These are phyloP conservation scores for Eragrostis nindensis DNA, from an alignment of 176 grass and related monocot species.

Conservation along the genomic window DNA sequence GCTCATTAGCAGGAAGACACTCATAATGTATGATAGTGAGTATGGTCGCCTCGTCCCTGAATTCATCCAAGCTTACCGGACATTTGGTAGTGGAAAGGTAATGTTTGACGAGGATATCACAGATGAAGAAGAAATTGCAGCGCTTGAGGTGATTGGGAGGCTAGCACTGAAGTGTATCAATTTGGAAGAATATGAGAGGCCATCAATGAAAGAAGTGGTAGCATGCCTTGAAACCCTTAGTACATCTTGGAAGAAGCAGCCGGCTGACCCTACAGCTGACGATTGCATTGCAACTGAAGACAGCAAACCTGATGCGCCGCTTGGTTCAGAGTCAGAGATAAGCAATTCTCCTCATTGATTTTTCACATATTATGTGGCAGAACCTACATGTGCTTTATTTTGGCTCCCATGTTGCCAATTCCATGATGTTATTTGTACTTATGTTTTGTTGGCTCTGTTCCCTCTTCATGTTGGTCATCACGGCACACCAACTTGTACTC, in stretches of 20 bases:
- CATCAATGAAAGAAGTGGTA: slow-evolving; percentile 35
- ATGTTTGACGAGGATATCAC: slow-evolving; percentile 7
- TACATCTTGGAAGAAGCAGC: not conserved
- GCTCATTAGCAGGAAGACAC: slow-evolving; percentile 30
- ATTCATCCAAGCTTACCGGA: not conserved
- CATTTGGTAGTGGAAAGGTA: not conserved
- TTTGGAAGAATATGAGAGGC: not conserved
- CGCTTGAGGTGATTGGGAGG: slow-evolving; percentile 6
- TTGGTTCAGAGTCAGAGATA: too few species aligned
- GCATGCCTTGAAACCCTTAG: not conserved
- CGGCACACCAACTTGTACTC: too few species aligned
- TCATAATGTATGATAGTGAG: not conserved
- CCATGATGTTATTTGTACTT: too few species aligned
- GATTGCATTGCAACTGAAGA: too few species aligned
- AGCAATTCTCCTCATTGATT: too few species aligned
- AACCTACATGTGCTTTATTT: too few species aligned
- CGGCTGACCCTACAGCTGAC: too few species aligned
- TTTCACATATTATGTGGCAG: too few species aligned
- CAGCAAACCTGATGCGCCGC: too few species aligned
- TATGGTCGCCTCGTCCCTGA: not conserved
- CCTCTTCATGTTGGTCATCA: too few species aligned
- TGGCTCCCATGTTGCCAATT: too few species aligned
- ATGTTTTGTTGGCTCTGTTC: too few species aligned
- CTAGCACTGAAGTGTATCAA: slow-evolving; percentile 1
- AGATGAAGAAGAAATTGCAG: not conserved